Conservation (phyloP, 495 filamentous ascomycete genomes). For the Neurospora sp. region DNA sequence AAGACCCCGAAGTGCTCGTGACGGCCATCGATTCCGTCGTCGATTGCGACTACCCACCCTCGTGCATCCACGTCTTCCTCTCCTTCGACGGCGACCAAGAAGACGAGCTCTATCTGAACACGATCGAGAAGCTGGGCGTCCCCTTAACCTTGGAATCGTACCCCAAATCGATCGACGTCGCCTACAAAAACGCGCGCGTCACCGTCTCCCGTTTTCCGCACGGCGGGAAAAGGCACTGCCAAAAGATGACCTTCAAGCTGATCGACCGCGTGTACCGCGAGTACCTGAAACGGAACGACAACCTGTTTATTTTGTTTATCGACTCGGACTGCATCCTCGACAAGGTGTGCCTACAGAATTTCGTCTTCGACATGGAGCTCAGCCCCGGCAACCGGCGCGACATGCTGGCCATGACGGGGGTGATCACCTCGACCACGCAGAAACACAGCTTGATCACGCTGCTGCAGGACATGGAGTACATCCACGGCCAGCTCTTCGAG, state of each 20-base stretch:
- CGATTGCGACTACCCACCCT: constrained; percentile 86
- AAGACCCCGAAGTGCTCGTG: constrained; percentile 75
- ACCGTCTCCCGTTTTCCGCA: constrained; percentile 91
- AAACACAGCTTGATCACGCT: constrained; percentile 86
- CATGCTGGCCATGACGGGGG: constrained; percentile 97
- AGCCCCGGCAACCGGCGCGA: constrained; percentile 87
- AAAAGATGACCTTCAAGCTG: constrained; percentile 88
- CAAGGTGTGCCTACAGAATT: constrained; percentile 87
- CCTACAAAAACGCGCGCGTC: constrained; percentile 70
- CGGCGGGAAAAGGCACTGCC: constrained; percentile 88
- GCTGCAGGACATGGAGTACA: constrained; percentile 96
- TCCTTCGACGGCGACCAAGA: constrained; percentile 89
- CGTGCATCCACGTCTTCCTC: constrained; percentile 91
- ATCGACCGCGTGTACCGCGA: constrained; percentile 90
- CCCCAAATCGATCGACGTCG: constrained; percentile 84
- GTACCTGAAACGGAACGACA: constrained; percentile 80
- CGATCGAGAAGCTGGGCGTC: constrained; percentile 80
- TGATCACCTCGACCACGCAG: constrained; percentile 89
- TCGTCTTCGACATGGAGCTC: constrained; percentile 98
- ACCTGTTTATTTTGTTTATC: constrained; percentile 94
- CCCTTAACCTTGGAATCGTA: constrained; percentile 67
- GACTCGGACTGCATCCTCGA: constrained; percentile 98
- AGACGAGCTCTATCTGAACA: constrained; percentile 81
- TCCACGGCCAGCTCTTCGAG: constrained; percentile 95
- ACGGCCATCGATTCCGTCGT: constrained; percentile 89